Percentiles rank a stretch among this genome's conserved stretches.
phyloP scores from a whole-genome alignment of 1,139 yeast species.

The Kluyveromyces sp. region DNA sequence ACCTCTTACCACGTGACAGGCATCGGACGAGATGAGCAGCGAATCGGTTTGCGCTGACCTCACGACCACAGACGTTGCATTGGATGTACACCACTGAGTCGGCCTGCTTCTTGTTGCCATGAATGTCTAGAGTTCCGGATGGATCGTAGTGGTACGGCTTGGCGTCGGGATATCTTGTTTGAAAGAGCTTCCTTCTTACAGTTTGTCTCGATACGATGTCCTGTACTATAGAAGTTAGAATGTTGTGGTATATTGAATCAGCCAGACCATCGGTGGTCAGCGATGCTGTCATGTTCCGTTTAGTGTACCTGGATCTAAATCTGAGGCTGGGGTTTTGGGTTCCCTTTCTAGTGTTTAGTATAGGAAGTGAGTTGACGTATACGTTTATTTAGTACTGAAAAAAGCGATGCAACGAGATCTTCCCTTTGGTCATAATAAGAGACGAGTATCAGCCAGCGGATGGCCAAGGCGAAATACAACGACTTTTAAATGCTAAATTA shows the following conservation, averaged over 20 bases:
- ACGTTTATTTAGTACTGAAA: too few species aligned
- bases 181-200: slow-evolving; percentile 20
- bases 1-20: slow-evolving; percentile 42
- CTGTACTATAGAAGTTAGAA: slow-evolving; percentile 27
- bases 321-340: neutral
- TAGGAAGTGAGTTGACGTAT: too few species aligned
- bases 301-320: neutral
- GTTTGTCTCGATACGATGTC: slow-evolving; percentile 29
- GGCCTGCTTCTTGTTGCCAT: slow-evolving; percentile 27
- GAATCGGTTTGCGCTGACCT: slow-evolving; percentile 83
- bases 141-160: slow-evolving; percentile 24
- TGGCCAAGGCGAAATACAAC: too few species aligned
- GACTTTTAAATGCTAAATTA: neutral
- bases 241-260: slow-evolving; percentile 21
- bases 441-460: too few species aligned
- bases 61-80: slow-evolving; percentile 77
- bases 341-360: neutral
- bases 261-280: slow-evolving; percentile 23
- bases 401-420: neutral
- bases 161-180: slow-evolving; percentile 21
- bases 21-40: slow-evolving; percentile 92
- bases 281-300: slow-evolving; percentile 3
- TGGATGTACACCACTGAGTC: slow-evolving; percentile 49
- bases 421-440: too few species aligned
- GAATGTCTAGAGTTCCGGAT: slow-evolving; percentile 23